Conservation (phyloP, 176 grass and related monocot genomes). For the Raddia guianensis region DNA sequence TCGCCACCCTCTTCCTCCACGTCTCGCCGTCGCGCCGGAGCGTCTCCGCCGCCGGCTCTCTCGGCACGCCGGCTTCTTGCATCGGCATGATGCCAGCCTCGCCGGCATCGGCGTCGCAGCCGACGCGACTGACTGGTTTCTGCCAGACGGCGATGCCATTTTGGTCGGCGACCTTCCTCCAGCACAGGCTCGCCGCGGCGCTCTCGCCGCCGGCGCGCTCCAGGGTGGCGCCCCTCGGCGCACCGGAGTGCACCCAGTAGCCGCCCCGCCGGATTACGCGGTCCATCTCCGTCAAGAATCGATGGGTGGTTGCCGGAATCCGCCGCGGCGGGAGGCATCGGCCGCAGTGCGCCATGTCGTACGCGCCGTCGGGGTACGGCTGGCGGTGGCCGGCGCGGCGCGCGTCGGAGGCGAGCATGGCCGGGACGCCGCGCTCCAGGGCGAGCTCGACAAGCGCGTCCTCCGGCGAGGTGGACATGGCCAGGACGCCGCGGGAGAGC, state of each 20-base stretch:
- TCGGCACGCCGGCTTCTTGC: slow-evolving; percentile 21
- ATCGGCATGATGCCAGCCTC: slow-evolving; percentile 9
- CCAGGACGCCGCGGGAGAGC: slow-evolving; percentile 51
- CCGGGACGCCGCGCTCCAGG: slow-evolving; percentile 57
- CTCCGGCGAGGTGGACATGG: slow-evolving; percentile 48
- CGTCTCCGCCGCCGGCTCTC: slow-evolving; percentile 33
- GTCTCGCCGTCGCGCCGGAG: slow-evolving; percentile 40
- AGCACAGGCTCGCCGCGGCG: slow-evolving; percentile 54
- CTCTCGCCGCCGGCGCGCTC: slow-evolving; percentile 50
- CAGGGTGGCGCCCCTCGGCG: slow-evolving; percentile 39
- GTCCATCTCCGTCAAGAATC: slow-evolving; percentile 57
- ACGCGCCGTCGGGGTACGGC: slow-evolving; percentile 56
- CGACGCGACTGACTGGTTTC: slow-evolving; percentile 48
- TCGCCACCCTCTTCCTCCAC: slow-evolving; percentile 54
- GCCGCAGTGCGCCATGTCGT: slow-evolving; percentile 67
- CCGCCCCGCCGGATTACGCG: slow-evolving; percentile 56
- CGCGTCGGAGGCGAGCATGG: slow-evolving; percentile 48
- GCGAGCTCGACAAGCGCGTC: slow-evolving; percentile 61
- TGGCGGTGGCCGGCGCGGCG: slow-evolving; percentile 49
- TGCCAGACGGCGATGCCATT: slow-evolving; percentile 56
- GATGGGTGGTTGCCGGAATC: not conserved
- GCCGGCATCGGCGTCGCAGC: slow-evolving; percentile 41
- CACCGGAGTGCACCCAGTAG: slow-evolving; percentile 67
- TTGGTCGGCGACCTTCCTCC: slow-evolving; percentile 59
- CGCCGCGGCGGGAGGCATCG: slow-evolving; percentile 62